Evolutionary conservation across 179 eudicot species (phyloP), one percentile per base, ranked within the genome.

Genomic region (Beta corolliflora): DNA sequence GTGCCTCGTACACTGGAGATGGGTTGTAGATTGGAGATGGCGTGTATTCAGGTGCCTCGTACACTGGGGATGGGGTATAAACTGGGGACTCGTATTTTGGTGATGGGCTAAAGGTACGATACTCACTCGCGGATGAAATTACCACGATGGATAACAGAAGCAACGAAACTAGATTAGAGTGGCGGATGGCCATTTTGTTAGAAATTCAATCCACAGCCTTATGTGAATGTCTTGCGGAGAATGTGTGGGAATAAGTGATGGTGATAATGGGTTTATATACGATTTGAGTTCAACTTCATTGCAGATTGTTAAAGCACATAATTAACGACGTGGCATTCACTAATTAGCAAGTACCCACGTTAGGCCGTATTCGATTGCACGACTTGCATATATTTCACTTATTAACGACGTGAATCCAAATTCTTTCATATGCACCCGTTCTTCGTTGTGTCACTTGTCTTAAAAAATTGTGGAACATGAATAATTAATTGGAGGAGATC

Each of bases 91-190:
- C 13, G 13, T 67, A 41, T 41, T 3, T 5, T 4, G 56, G 36
- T 9, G 75, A 70, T 18, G 73, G 73, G 7, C 14, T 71, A n/a
- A 46, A 63, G 5, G 67, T 7, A 63, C 29, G 23, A 18, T 21
- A 10, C n/a, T 71, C 21, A 10, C 75, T 71, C 46, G 75, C 75
- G 15, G 31, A 71, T 46, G 75, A 48, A 46, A 71, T 71, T 7
- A 21, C 29, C 15, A 44, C 31, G 3, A 71, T 7, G 29, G 75
- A 71, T 71, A 71, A 48, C 7, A 71, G 2, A 71, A 71, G 29
- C 3, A 71, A 11, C 16, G 55, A 71, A 25, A 48, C 19, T 2
- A 48, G n/a, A 7, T 54, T 45, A 31, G 36, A 71, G 48, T 50
- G 75, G 25, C 29, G 75, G 75, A 48, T 9, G 1, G 75, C 75